These are phyloP conservation scores for Mycena vulgaris DNA, from an alignment of 768 basidiomycete genomes.

Conservation along the genomic window DNA sequence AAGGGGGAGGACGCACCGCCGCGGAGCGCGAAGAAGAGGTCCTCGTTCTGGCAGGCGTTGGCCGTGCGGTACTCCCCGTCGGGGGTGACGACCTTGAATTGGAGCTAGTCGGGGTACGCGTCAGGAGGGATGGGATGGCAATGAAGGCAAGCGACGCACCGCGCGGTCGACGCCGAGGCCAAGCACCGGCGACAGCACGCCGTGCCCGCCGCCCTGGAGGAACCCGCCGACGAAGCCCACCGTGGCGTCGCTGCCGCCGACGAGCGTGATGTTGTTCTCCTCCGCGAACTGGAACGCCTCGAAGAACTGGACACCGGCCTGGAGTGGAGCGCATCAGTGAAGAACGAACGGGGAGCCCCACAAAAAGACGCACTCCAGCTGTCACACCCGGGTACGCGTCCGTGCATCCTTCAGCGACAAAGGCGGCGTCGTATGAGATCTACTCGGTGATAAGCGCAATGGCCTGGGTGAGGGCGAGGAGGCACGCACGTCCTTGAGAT, in stretches of 20 bases:
- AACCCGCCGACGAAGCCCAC: constrained; percentile 59
- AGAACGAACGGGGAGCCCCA: neutral
- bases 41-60: constrained; percentile 65
- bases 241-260: constrained; percentile 59
- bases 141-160: constrained; percentile 45
- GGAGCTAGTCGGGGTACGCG: constrained; percentile 48
- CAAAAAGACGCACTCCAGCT: constrained; percentile 50
- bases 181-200: constrained; percentile 59
- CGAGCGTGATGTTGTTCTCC: constrained; percentile 59
- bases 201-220: constrained; percentile 60
- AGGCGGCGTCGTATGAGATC: constrained; percentile 54
- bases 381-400: constrained; percentile 51
- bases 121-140: neutral
- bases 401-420: constrained; percentile 55
- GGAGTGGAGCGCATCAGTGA: neutral
- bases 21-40: constrained; percentile 70
- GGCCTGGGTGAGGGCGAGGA: neutral
- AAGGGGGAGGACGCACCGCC: constrained; percentile 50
- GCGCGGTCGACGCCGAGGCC: constrained; percentile 64
- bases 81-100: constrained; percentile 69
- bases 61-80: constrained; percentile 62
- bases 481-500: constrained; percentile 53
- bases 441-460: constrained; percentile 25
- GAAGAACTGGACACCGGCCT: constrained; percentile 64
- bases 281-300: constrained; percentile 63